Evolutionary conservation across 2,329 filamentous ascomycete species (phyloP).

Genomic region (Cadophora gregata): DNA sequence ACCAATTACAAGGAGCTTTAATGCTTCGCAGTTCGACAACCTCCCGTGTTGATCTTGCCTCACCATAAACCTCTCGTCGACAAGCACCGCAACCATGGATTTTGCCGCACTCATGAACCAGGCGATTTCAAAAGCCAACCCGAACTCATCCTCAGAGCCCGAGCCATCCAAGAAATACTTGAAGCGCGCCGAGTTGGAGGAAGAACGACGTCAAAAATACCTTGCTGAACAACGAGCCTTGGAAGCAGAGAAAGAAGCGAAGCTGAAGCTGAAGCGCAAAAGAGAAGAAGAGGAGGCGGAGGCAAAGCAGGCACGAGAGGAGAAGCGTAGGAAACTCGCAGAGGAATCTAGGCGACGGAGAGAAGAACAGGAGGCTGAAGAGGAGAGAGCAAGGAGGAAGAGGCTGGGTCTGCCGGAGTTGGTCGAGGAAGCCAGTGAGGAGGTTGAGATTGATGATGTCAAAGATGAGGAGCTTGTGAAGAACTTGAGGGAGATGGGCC

Average conservation of each 20-base stretch:
- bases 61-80: neutral
- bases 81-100: constrained; percentile 69
- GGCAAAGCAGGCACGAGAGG: constrained; percentile 72
- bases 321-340: constrained; percentile 81
- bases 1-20: too few species aligned
- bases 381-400: constrained; percentile 75
- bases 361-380: constrained; percentile 75
- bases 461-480: constrained; percentile 71
- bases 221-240: constrained; percentile 78
- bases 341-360: constrained; percentile 75
- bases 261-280: constrained; percentile 80
- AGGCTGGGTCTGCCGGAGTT: constrained; percentile 82
- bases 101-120: constrained; percentile 93
- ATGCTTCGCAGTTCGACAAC: neutral
- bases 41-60: neutral
- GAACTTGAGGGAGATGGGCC: constrained; percentile 72
- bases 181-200: constrained; percentile 85
- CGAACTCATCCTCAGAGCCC: constrained; percentile 47
- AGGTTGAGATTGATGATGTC: constrained; percentile 65
- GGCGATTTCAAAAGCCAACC: constrained; percentile 84
- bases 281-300: constrained; percentile 83
- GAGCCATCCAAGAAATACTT: constrained; percentile 72
- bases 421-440: constrained; percentile 56
- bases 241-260: constrained; percentile 73
- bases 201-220: constrained; percentile 80